A percentile compares a stretch with the other conserved stretches of the same genome.
These are phyloP conservation scores for Epicoccum sorghinum DNA, from an alignment of 2,329 filamentous ascomycete species.

Conservation along the genomic window DNA sequence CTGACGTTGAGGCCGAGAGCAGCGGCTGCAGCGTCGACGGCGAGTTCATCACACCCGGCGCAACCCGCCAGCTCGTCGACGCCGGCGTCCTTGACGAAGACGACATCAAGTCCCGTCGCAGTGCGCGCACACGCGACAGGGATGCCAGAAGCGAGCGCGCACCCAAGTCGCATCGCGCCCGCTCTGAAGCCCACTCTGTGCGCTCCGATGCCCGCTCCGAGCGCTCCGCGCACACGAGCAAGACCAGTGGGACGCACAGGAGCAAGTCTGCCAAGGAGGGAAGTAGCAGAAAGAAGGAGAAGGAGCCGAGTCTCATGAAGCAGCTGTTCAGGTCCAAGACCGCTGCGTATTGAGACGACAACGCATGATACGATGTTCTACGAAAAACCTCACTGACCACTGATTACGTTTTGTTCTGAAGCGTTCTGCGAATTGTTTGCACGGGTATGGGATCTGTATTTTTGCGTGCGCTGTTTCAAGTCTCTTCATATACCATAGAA, in stretches of 20 bases:
- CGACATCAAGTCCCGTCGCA: constrained; percentile 51
- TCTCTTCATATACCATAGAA: constrained; percentile 14
- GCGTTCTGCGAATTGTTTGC: constrained; percentile 5
- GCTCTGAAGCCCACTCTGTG: constrained; percentile 28
- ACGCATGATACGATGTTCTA: neutral
- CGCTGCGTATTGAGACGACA: constrained; percentile 16
- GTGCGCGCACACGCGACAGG: constrained; percentile 22
- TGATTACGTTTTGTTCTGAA: neutral
- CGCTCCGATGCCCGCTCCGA: constrained; percentile 33
- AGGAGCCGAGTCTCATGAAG: constrained; percentile 51
- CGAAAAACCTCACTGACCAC: neutral
- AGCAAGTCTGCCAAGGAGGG: constrained; percentile 37
- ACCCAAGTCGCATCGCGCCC: constrained; percentile 34
- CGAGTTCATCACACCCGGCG: constrained; percentile 68
- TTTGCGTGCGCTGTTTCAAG: no score
- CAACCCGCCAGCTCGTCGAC: constrained; percentile 53
- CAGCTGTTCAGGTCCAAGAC: constrained; percentile 51
- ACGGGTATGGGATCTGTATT: no score
- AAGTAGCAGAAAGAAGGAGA: constrained; percentile 44
- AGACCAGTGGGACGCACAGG: constrained; percentile 27
- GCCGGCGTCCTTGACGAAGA: constrained; percentile 56
- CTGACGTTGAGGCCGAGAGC: constrained; percentile 61
- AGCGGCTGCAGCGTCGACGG: constrained; percentile 67
- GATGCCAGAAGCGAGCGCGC: constrained; percentile 26
- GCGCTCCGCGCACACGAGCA: constrained; percentile 35